These are phyloP conservation scores for Candida sithepensis DNA, from an alignment of 805 yeast genomes.

Conservation along the genomic window DNA sequence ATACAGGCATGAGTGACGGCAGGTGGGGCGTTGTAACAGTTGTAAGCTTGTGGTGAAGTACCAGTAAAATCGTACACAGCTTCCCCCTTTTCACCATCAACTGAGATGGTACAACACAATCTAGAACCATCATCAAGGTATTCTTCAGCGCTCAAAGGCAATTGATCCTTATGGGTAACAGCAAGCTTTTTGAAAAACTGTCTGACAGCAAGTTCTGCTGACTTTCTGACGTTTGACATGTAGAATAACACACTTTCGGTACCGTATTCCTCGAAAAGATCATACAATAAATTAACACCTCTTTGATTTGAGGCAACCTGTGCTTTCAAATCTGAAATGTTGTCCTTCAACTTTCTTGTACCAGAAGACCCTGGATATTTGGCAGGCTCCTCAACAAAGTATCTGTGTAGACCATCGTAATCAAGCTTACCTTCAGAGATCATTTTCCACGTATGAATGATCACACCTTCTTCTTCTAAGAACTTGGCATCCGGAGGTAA, in stretches of 20 bases:
- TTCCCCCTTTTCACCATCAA: constrained; percentile 50
- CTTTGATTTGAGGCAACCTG: constrained; percentile 86
- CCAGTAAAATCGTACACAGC: constrained; percentile 83
- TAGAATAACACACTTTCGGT: constrained; percentile 37
- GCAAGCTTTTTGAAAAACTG: constrained; percentile 36
- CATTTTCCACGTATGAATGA: constrained; percentile 72
- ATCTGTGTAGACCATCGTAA: constrained; percentile 58
- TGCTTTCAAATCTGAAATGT: constrained; percentile 78
- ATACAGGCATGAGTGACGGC: constrained; percentile 90
- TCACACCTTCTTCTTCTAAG: constrained; percentile 88
- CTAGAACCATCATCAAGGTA: constrained; percentile 78
- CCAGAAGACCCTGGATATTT: constrained; percentile 85
- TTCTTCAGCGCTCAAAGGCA: constrained; percentile 49
- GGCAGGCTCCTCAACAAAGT: constrained; percentile 72
- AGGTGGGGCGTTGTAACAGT: constrained; percentile 88
- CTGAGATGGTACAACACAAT: constrained; percentile 46
- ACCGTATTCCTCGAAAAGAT: constrained; percentile 61
- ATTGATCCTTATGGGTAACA: constrained; percentile 26
- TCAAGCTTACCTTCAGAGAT: constrained; percentile 73
- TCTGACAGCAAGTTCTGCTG: constrained; percentile 39
- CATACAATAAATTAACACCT: constrained; percentile 65
- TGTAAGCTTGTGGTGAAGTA: constrained; percentile 82
- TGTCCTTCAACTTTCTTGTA: constrained; percentile 78
- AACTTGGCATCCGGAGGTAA: constrained; percentile 91
- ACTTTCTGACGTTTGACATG: constrained; percentile 43